Evolutionary conservation across 352 stramenopile species (phyloP), one percentile per base, ranked within the genome.

Genomic region (Pythium brachiatum): DNA sequence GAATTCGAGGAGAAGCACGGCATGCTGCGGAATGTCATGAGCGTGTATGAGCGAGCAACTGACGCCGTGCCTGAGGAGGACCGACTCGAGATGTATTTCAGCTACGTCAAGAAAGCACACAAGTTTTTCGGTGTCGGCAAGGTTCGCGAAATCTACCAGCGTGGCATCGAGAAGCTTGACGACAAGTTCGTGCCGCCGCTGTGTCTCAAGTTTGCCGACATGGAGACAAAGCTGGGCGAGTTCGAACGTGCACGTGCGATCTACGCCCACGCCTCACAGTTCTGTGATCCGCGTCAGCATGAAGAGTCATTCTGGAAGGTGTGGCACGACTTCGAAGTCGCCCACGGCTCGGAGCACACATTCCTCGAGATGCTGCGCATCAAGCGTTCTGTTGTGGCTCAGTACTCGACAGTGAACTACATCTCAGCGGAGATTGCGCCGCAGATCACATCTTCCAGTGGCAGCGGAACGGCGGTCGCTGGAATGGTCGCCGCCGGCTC

Each of bases 311-410:
- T 99, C 69, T 99, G 97, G 97, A 90, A 90, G 31, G 68, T 89
- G 13, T 99, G 97, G 98, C 83, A 96, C 67, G 91, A 97, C 16
- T 98, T 98, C 62, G 94, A 98, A 66, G 90, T 98, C 12, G 85
- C 90, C 11, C 90, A 99, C 70, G 98, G 98, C 16, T 92, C 83
- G 60, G 97, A 99, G 71, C 97, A 99, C 57, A 99, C 97, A 15
- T 99, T 99, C 77, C 73, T 97, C 20, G 97, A 99, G 66, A 99
- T 99, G 97, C 75, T 99, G 21, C 90, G 97, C 12, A 94, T 99
- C 53, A 99, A 99, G 74, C 89, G 97, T 32, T 97, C 89, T 23
- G 97, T 99, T 1, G 84, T 98, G 60, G 96, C 95, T 41, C 89
- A 97, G 59, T 99, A 98, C 70, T 96, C 92, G 56, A 90, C 96